Conservation (phyloP, 192 early-diverging fungal species). For the Geosiphon pyriformis region DNA sequence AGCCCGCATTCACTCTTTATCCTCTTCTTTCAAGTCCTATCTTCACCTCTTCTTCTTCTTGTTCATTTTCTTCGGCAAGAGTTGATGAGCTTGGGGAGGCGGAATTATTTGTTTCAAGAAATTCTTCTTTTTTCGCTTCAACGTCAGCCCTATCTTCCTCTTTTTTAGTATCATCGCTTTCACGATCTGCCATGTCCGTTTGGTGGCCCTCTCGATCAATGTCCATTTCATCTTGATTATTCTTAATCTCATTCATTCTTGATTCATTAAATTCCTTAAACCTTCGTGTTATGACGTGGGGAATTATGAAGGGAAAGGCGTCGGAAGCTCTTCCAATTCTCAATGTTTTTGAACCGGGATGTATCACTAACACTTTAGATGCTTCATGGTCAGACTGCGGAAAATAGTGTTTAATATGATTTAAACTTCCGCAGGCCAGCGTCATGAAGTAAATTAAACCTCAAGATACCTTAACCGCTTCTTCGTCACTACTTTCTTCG, state of each 20-base stretch:
- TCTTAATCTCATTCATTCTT: too few relatives aligned
- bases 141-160: too few relatives aligned
- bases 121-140: neutral
- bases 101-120: neutral
- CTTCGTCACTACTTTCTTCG: conserved; percentile 1
- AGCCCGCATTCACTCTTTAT: conserved; percentile 11
- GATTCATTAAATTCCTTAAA: too few relatives aligned
- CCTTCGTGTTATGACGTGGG: conserved; percentile 74
- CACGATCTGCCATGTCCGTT: neutral
- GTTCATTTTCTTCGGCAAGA: conserved; percentile 13
- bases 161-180: neutral
- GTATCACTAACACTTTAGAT: conserved; percentile 74
- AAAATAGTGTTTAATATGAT: neutral
- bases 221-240: neutral
- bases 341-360: conserved; percentile 78
- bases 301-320: conserved; percentile 67
- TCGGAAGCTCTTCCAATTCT: conserved; percentile 81
- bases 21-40: too few relatives aligned
- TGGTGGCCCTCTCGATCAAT: neutral
- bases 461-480: conserved; percentile 1
- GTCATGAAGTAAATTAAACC: too few relatives aligned
- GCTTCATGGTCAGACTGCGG: conserved; percentile 46
- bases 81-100: conserved; percentile 7
- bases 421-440: too few relatives aligned
- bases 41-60: conserved; percentile 28